Evolutionary conservation across 192 early-diverging fungal genomes (phyloP).

Genomic region (Coemansia sp.): DNA sequence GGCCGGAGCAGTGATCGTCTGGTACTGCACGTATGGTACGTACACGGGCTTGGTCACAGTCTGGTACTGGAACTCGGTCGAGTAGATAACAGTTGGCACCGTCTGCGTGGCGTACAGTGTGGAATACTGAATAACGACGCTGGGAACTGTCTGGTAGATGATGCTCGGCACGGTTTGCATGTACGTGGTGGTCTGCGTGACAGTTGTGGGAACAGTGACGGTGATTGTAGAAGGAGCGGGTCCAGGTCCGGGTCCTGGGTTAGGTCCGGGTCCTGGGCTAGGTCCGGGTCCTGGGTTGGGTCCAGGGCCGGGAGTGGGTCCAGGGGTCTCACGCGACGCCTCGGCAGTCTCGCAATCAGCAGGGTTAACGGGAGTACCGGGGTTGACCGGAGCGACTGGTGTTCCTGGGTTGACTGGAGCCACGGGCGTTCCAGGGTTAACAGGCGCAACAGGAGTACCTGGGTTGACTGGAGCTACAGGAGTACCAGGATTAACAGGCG

Average conservation of each 20-base stretch:
- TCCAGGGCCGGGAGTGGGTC: conserved; percentile 11
- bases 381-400: neutral
- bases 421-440: too few species aligned
- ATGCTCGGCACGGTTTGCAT: conserved; percentile 44
- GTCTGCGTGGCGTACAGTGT: conserved; percentile 29
- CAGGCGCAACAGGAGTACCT: neutral
- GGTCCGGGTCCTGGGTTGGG: neutral
- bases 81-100: conserved; percentile 26
- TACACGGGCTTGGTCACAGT: conserved; percentile 52
- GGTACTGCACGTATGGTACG: conserved; percentile 53
- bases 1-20: conserved; percentile 33
- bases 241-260: neutral
- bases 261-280: neutral
- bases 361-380: neutral
- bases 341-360: conserved; percentile 19
- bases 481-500: conserved; percentile 1
- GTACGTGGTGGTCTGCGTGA: conserved; percentile 28
- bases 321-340: conserved; percentile 4
- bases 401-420: too few species aligned
- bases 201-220: conserved; percentile 29
- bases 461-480: conserved; percentile 1
- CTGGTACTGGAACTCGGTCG: conserved; percentile 48
- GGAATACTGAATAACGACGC: conserved; percentile 28
- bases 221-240: conserved; percentile 17
- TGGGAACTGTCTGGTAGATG: conserved; percentile 40